Evolutionary conservation across 2,329 filamentous ascomycete species (phyloP).

Genomic region (Pleomassaria siparia): DNA sequence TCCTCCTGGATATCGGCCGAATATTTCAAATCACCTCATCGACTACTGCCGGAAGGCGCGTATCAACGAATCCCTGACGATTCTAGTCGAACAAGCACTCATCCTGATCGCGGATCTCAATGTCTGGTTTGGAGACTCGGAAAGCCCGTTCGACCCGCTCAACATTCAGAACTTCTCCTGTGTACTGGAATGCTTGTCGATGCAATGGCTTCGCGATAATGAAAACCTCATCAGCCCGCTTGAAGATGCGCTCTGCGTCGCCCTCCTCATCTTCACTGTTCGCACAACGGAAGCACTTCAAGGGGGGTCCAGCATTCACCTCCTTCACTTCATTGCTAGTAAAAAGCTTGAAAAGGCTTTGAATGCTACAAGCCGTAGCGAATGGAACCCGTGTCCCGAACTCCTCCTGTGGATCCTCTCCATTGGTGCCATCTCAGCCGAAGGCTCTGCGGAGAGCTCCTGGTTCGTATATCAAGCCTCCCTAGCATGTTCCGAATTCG

Average conservation of each 20-base stretch:
- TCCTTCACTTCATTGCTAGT: constrained; percentile 35
- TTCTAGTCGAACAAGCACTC: constrained; percentile 30
- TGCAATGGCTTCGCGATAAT: constrained; percentile 35
- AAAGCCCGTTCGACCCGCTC: constrained; percentile 35
- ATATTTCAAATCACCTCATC: constrained; percentile 31
- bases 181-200: constrained; percentile 33
- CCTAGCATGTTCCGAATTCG: constrained; percentile 35
- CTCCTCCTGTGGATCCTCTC: constrained; percentile 42
- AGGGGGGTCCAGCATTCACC: constrained; percentile 23
- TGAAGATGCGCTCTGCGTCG: constrained; percentile 39
- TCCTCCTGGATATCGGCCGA: constrained; percentile 31
- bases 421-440: constrained; percentile 38
- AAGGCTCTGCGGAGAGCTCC: constrained; percentile 29
- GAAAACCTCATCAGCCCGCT: constrained; percentile 28
- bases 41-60: constrained; percentile 32
- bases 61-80: constrained; percentile 30
- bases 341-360: constrained; percentile 38
- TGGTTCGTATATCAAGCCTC: constrained; percentile 40
- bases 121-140: constrained; percentile 33
- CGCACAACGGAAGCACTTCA: constrained; percentile 38
- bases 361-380: constrained; percentile 31
- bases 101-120: constrained; percentile 41
- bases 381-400: constrained; percentile 37
- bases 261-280: constrained; percentile 40
- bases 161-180: constrained; percentile 42